Evolutionary conservation across 2,329 filamentous ascomycete species (phyloP), one percentile per base, ranked within the genome.

Genomic region (Aureobasidium sp.): DNA sequence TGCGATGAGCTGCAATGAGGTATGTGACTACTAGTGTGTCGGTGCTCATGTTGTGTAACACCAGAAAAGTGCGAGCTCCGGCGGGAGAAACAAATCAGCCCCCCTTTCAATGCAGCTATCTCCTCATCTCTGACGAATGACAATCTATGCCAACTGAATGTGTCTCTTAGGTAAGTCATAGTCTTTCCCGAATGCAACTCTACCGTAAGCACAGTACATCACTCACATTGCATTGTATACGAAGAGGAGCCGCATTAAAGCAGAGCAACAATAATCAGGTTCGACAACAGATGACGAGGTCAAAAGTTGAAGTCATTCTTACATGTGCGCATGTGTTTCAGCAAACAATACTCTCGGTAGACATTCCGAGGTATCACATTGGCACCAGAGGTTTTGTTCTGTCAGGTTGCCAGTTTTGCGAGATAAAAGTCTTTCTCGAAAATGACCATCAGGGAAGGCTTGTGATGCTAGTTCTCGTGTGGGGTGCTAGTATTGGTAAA

Each of bases 41-140:
- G 31, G 22, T 52, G 35, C 19, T 44, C 54, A 47, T 58, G 54
- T 31, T 58, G 54, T 58, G 54, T 58, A 58, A 58, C 54, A 45
- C 42, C 12, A 37, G 35, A 19, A 58, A 17, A 19, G 24, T 15
- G 44, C 15, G 31, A 33, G 31, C 22, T 31, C 33, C 9, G 15
- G 31, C 35, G 35, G 35, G 14, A 39, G 35, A 39, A 39, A 39
- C 35, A 39, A 24, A 15, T 6, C n/a, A 14, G n/a, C 5, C 22
- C 49, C n/a, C 33, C 33, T 27, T 33, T 35, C 2, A 19, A 56
- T 33, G 27, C 27, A 44, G 4, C 24, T 29, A 42, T 44, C 39
- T 22, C 39, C 17, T 31, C 52, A 22, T 31, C 22, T 14, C 5
- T 27, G 11, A 44, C 52, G 39, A 56, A 56, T 56, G 5, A 22